Evolutionary conservation across 257 asterid species (phyloP), one percentile per base, ranked within the genome.

Genomic region (Solanum ossicruentum): DNA sequence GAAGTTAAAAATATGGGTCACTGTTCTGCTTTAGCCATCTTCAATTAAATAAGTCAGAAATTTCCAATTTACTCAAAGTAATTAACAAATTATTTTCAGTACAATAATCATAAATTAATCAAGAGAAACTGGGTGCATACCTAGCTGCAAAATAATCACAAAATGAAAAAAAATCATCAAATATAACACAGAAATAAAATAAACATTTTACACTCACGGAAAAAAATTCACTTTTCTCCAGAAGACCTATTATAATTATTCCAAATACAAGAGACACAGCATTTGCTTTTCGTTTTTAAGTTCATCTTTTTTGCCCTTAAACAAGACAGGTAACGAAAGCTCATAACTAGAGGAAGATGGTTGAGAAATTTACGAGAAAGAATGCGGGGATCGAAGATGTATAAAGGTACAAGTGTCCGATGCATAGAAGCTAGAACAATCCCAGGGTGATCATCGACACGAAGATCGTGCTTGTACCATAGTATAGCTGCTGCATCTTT

Each of bases 401-500:
- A 95, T 61, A 95, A 90, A 83, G 99, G 99, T 28, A 95, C 89
- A 83, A 94, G 88, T 28, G 85, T 78, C 41, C 84, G 86, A 84
- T 94, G 93, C 89, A 86, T 86, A 20, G 98, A 90, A 39, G 98
- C 96, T 10, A 96, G 91, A 3, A 89, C 83, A 17, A 95, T 91
- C 63, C 97, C 98, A 5, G 93, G 93, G 88, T 95, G 99, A 88
- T 95, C 98, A 69, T 92, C 95, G 13, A 95, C 36, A 32, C 98
- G 97, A 88, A 95, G 99, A 87, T 94, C 99, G 84, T 95, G 94
- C 90, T 95, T 95, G 95, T 90, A 93, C 98, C 97, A 95, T 18
- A 95, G 85, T 80, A 95, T 90, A 41, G 98, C 99, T 7, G 95
- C 81, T 6, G 88, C 90, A 18, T 10, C 47, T 52, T 67, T 86